Conservation (phyloP, 208 protist genomes). For the Crithidia acanthocephali region DNA sequence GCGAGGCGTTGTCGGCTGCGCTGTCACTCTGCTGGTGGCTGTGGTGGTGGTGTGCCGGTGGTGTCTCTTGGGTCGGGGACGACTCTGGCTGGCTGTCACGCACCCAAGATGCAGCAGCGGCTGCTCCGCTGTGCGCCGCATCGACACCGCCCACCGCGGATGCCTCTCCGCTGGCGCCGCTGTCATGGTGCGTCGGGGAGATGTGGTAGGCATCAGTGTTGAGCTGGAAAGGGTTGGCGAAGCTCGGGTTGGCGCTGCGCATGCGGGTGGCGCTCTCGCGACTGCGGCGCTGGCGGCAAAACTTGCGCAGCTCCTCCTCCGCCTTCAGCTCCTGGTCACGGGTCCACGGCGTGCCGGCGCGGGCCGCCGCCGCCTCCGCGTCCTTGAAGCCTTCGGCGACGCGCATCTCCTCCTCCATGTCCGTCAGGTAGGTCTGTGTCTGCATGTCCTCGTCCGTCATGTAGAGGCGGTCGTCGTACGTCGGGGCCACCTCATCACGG, state of each 20-base stretch:
- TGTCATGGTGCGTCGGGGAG: not conserved
- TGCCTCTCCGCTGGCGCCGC: not conserved
- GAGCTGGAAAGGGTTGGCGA: conserved; percentile 45
- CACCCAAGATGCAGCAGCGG: conserved; percentile 31
- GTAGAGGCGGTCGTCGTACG: conserved; percentile 14
- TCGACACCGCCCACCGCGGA: not conserved
- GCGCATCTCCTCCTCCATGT: conserved; percentile 54
- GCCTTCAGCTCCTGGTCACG: conserved; percentile 43
- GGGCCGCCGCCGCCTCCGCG: conserved; percentile 18
- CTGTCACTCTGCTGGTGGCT: not conserved
- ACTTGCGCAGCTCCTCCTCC: conserved; percentile 52
- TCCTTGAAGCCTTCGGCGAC: conserved; percentile 51
- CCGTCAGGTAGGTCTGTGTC: conserved; percentile 33
- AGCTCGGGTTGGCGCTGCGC: conserved; percentile 38
- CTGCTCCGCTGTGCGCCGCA: conserved; percentile 22
- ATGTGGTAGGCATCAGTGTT: not conserved
- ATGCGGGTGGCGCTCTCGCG: conserved; percentile 36
- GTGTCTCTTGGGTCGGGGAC: no score
- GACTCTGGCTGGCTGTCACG: conserved; percentile 7
- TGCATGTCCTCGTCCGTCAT: conserved; percentile 18
- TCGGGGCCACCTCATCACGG: conserved; percentile 2
- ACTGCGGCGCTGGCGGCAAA: conserved; percentile 37
- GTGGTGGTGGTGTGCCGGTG: not conserved
- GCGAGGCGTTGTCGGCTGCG: not conserved
- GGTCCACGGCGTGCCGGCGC: conserved; percentile 38